phyloP scores from a whole-genome alignment of 2,329 filamentous ascomycete species.

The Graphilbum fragrans region DNA sequence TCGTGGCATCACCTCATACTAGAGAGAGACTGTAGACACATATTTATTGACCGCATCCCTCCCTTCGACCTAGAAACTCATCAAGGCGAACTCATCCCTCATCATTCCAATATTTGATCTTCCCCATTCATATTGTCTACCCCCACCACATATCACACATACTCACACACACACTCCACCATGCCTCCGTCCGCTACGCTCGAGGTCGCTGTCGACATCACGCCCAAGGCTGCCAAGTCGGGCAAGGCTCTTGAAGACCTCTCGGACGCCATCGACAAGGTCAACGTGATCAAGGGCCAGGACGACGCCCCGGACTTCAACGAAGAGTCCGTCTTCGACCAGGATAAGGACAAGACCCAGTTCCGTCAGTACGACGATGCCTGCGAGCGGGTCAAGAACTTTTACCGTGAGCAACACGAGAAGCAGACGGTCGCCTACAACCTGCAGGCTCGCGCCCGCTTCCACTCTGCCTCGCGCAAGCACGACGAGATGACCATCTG shows the following conservation, averaged over 20 bases:
- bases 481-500: constrained; percentile 70
- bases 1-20: too few relatives aligned
- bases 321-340: constrained; percentile 16
- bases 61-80: too few relatives aligned
- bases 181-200: constrained; percentile 19
- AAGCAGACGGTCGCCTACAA: constrained; percentile 78
- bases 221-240: neutral
- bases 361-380: constrained; percentile 67
- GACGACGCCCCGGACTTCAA: constrained; percentile 8
- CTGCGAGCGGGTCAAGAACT: constrained; percentile 73
- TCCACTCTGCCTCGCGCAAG: constrained; percentile 49
- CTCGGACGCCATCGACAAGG: constrained; percentile 21
- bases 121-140: neutral
- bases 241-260: constrained; percentile 20
- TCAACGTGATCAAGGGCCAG: constrained; percentile 19
- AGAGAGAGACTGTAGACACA: too few relatives aligned
- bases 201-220: constrained; percentile 10
- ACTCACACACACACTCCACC: neutral
- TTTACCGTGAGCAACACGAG: constrained; percentile 63
- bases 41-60: too few relatives aligned
- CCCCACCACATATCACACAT: neutral
- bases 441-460: constrained; percentile 62
- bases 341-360: constrained; percentile 19
- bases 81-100: too few relatives aligned
- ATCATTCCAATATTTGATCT: neutral